Base-by-base conservation (phyloP, 192 early-diverging fungal genomes). In the Mortierella antarctica region DNA sequence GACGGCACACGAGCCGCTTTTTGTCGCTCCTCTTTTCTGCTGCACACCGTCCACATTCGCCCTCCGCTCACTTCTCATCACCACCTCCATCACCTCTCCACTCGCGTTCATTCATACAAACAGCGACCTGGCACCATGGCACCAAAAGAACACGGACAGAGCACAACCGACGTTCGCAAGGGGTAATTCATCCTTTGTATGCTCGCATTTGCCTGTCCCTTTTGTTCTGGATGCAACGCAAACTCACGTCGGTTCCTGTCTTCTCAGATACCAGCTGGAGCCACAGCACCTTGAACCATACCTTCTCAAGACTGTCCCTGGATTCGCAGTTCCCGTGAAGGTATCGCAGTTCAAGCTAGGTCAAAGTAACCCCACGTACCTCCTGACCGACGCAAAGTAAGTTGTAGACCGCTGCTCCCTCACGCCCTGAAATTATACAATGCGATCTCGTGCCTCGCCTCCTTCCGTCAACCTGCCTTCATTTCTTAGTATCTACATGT, bases 361-460 rank as follows among this genome's bases (percentile, higher is more conserved):
- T 1, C 96, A 97, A 71, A 94, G 92, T 80, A 99, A 99, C 73
- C 97, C 97, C 9, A 99, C 97, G 8, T 99, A 95, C 65, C 87
- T 96, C 51, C 76, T 99, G 48, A 89, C 84, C 17, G 94, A 94
- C 61, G 83, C 84, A 62, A 90, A 88, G 91, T 92, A 87, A 62
- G 87, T 8, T 60, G 46, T 31, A 31, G 31, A 31, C 31, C 31
- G 11, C 52, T 64, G 50, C 42, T 7, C 44, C 20, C 18, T 46
- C 18, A 4, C 20, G 9, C 60, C 20, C 21, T 17, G 45, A 9
- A 31, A 63, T 21, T 51, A 2, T 31, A 31, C 31, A 31, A 3
- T 31, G 31, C 31, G 1, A 31, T 31, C 31, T 31, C 31, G 31
- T 31, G 13, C 15, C 17, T n/a, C 42, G 5, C 18, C 44, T 14